These are phyloP conservation scores for Cladosporium austrohemisphaericum DNA, from an alignment of 2,329 filamentous ascomycete species.

Conservation along the genomic window DNA sequence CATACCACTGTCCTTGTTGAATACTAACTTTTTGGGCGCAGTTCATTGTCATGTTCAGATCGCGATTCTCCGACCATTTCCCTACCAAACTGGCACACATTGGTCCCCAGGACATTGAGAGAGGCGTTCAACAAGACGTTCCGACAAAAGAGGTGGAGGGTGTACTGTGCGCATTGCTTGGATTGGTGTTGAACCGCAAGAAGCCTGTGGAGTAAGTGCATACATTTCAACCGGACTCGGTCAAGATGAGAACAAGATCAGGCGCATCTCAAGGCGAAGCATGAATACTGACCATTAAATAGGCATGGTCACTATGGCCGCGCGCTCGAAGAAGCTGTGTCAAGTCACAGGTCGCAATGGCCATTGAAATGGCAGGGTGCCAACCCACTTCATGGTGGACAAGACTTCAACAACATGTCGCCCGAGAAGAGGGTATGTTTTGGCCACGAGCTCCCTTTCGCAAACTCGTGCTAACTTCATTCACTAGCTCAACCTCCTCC, in stretches of 20 bases:
- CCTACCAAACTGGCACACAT: constrained; percentile 83
- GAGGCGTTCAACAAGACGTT: constrained; percentile 70
- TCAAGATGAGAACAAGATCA: not conserved
- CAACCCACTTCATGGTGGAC: constrained; percentile 77
- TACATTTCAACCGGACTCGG: constrained; percentile 17
- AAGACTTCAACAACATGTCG: constrained; percentile 76
- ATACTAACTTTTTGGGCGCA: constrained; percentile 48
- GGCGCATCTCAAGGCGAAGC: no score
- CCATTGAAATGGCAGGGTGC: constrained; percentile 74
- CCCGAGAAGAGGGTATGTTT: constrained; percentile 71
- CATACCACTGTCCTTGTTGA: constrained; percentile 20
- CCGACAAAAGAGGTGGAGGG: constrained; percentile 84
- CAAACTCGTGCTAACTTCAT: constrained; percentile 6
- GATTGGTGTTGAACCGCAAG: constrained; percentile 89
- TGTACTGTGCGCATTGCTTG: constrained; percentile 83
- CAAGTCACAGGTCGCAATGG: constrained; percentile 84
- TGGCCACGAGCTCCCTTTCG: not conserved
- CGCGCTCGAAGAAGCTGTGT: constrained; percentile 88
- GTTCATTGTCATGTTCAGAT: constrained; percentile 98
- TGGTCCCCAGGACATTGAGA: constrained; percentile 91
- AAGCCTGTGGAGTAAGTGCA: constrained; percentile 96
- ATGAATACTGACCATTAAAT: not conserved
- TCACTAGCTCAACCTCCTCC: constrained; percentile 72
- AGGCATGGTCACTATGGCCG: constrained; percentile 90
- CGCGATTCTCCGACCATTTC: constrained; percentile 86